Base-by-base conservation (phyloP, 148 eudicot genomes). In the Arctostaphylos glauca region DNA sequence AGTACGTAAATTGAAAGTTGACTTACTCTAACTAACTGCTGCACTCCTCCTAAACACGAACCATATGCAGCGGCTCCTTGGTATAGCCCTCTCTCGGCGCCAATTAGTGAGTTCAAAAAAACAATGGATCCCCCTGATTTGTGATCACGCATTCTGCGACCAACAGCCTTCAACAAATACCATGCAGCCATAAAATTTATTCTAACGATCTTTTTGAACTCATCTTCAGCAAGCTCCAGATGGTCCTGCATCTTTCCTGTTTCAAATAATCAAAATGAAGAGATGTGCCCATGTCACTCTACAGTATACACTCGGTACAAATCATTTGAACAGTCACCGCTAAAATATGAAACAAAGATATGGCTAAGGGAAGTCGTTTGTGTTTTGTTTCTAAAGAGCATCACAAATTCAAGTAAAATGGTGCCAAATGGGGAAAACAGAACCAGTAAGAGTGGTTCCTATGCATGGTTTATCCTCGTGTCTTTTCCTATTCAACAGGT, bases 11-110 rank as follows among this genome's bases (percentile, higher is more conserved):
- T 23, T 73, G 64, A 25, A 64, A 73, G 64, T 49, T 19, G 25
- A 77, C 93, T 88, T 85, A 96, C 99, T 95, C 95, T 88, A 19
- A 86, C 91, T 85, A 96, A 88, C 84, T 94, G 98, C 85, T 94
- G 91, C 25, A 93, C 85, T 76, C 95, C 98, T 41, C 94, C 98
- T 86, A 92, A 85, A 83, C 97, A 92, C 16, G 97, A 92, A 83
- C 95, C 97, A 86, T 87, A 96, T 60, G 99, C 98, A 81, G 98
- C 92, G 82, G 95, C 91, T 76, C 99, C 97, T 81, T 86, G 93
- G 86, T 94, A 96, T 76, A 96, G 15, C 72, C 99, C 99, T 88
- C 98, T 91, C 88, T 94, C 98, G 75, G 93, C 91, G 48, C 99
- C 97, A 52, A 87, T 89, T 81, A 94, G 84, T 23, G 99, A 89